Conservation (phyloP, 768 basidiomycete species). For the Mycena vitilis region DNA sequence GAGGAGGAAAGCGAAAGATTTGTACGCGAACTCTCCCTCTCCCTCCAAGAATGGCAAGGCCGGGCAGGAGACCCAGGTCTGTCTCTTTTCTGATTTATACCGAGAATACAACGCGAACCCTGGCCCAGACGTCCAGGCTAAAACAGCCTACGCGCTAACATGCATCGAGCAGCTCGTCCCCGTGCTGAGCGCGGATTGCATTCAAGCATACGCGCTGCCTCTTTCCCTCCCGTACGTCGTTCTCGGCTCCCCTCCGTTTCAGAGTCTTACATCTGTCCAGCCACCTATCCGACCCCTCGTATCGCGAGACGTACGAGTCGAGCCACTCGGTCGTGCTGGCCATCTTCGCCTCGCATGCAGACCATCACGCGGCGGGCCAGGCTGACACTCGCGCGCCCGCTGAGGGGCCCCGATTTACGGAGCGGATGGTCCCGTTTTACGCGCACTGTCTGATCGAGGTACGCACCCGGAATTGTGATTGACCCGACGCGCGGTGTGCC, state of each 20-base stretch:
- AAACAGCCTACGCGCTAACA: slow-evolving; percentile 75
- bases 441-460: slow-evolving; percentile 78
- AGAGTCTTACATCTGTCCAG: slow-evolving; percentile 48
- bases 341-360: slow-evolving; percentile 72
- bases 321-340: slow-evolving; percentile 87
- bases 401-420: slow-evolving; percentile 37
- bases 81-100: not conserved
- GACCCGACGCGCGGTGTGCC: not conserved
- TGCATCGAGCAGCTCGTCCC: slow-evolving; percentile 84
- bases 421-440: slow-evolving; percentile 80
- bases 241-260: slow-evolving; percentile 28
- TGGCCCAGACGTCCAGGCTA: slow-evolving; percentile 46
- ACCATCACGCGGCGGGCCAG: slow-evolving; percentile 41
- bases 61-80: slow-evolving; percentile 17
- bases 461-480: slow-evolving; percentile 31
- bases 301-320: slow-evolving; percentile 87
- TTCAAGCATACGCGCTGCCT: slow-evolving; percentile 68
- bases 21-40: slow-evolving; percentile 39
- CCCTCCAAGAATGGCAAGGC: slow-evolving; percentile 18
- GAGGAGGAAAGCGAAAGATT: slow-evolving; percentile 50
- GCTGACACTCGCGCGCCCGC: slow-evolving; percentile 34
- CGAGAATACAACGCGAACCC: not conserved
- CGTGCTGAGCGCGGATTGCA: slow-evolving; percentile 61
- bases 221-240: slow-evolving; percentile 73
- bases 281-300: slow-evolving; percentile 64